These are phyloP conservation scores for Paulownia fortunei DNA, from an alignment of 257 asterid genomes.

Conservation along the genomic window DNA sequence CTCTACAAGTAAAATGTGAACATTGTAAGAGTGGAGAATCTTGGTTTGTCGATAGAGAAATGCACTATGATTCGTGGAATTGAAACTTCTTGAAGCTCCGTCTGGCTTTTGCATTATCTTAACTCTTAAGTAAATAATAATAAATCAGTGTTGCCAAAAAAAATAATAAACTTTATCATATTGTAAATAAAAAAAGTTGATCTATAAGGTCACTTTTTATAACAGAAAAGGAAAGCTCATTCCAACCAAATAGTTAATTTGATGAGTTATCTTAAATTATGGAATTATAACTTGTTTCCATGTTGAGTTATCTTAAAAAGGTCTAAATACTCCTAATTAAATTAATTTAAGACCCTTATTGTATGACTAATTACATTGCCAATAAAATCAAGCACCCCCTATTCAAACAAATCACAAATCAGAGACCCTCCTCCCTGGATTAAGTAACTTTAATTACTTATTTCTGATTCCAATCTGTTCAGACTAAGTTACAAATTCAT, in stretches of 20 bases:
- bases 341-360: too few species aligned
- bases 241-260: not conserved
- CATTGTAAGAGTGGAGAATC: slow-evolving; percentile 31
- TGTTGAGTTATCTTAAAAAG: too few species aligned
- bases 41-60: slow-evolving; percentile 22
- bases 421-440: too few species aligned
- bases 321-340: too few species aligned
- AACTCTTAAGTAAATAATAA: not conserved
- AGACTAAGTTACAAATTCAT: not conserved
- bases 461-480: not conserved
- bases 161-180: not conserved
- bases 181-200: not conserved
- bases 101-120: not conserved
- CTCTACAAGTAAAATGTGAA: slow-evolving; percentile 33
- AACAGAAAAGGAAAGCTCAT: too few species aligned
- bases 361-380: too few species aligned
- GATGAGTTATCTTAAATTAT: not conserved
- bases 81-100: not conserved
- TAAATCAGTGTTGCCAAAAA: not conserved
- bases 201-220: not conserved
- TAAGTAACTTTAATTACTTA: too few species aligned
- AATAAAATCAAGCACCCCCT: too few species aligned
- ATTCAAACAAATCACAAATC: too few species aligned
- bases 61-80: not conserved
- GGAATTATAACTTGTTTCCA: too few species aligned